Conservation (phyloP, 1,139 yeast genomes). For the Yamadazyma diospyri region DNA sequence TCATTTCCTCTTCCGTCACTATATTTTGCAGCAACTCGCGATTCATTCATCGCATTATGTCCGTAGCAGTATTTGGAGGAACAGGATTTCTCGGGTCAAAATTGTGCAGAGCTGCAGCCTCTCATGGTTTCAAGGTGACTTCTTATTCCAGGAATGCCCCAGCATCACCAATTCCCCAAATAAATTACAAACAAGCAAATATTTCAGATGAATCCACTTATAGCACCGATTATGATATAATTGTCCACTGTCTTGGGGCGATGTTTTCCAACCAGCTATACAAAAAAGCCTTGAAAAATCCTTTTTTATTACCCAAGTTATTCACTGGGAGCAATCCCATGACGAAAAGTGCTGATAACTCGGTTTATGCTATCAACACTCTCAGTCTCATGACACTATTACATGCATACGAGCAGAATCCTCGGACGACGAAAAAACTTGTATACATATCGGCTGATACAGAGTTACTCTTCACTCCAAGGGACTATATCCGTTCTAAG, state of each 20-base stretch:
- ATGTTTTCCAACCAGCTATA: slow-evolving; percentile 65
- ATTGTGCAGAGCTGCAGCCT: slow-evolving; percentile 67
- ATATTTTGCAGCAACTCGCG: background rate
- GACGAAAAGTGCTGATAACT: slow-evolving; percentile 40
- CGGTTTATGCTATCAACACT: slow-evolving; percentile 64
- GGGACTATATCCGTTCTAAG: slow-evolving; percentile 69
- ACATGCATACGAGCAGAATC: slow-evolving; percentile 15
- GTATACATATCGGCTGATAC: slow-evolving; percentile 79
- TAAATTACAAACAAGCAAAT: slow-evolving; percentile 68
- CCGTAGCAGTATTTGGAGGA: slow-evolving; percentile 77
- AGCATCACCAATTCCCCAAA: slow-evolving; percentile 43
- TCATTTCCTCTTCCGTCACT: too few relatives aligned
- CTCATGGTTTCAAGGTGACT: slow-evolving; percentile 59
- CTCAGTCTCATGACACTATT: slow-evolving; percentile 70
- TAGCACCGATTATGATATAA: slow-evolving; percentile 50
- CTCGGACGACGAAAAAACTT: slow-evolving; percentile 24
- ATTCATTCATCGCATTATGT: slow-evolving; percentile 11
- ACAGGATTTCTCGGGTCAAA: slow-evolving; percentile 76
- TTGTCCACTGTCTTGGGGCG: slow-evolving; percentile 82
- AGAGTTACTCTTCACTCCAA: slow-evolving; percentile 54
- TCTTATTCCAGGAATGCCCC: slow-evolving; percentile 59
- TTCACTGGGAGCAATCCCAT: slow-evolving; percentile 49
- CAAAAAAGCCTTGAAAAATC: slow-evolving; percentile 51
- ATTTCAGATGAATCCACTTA: slow-evolving; percentile 64
- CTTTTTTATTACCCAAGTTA: slow-evolving; percentile 4